Evolutionary conservation across 164 flowering plant species (phyloP).

Genomic region (Amborella trichopoda): DNA sequence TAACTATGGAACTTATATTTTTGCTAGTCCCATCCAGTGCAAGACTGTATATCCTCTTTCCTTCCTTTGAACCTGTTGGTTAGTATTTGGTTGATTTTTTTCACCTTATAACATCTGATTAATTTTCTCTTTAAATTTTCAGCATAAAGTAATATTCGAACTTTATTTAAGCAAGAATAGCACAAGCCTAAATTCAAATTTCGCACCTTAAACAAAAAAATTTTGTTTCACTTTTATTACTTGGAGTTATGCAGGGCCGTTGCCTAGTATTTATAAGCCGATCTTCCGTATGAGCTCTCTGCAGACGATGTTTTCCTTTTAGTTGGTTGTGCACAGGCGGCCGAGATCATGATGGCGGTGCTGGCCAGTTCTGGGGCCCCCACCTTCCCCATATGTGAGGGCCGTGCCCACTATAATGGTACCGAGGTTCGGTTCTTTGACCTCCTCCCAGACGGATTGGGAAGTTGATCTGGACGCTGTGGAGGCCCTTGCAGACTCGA

Average conservation of each 20-base stretch:
- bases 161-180: too few species aligned
- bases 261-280: conserved; percentile 63
- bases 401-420: conserved; percentile 45
- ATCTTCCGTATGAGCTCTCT: conserved; percentile 65
- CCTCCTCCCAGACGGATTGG: conserved; percentile 78
- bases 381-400: conserved; percentile 79
- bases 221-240: too few species aligned
- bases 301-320: conserved; percentile 72
- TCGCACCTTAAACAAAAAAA: too few species aligned
- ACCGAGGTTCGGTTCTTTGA: conserved; percentile 60
- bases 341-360: conserved; percentile 52
- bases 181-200: too few species aligned
- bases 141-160: too few species aligned
- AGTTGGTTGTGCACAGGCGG: conserved; percentile 85
- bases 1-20: too few species aligned
- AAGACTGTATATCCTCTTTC: too few species aligned
- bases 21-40: too few species aligned
- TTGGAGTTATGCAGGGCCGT: conserved; percentile 57
- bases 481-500: conserved; percentile 65
- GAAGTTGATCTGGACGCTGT: conserved; percentile 72
- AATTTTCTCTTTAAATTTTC: too few species aligned
- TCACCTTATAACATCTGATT: too few species aligned
- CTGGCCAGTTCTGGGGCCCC: conserved; percentile 78
- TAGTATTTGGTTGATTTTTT: too few species aligned
- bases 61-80: too few species aligned